Evolutionary conservation across 2,329 filamentous ascomycete genomes (phyloP), one percentile per base, ranked within the genome.

Genomic region (Xylariaceae sp.): DNA sequence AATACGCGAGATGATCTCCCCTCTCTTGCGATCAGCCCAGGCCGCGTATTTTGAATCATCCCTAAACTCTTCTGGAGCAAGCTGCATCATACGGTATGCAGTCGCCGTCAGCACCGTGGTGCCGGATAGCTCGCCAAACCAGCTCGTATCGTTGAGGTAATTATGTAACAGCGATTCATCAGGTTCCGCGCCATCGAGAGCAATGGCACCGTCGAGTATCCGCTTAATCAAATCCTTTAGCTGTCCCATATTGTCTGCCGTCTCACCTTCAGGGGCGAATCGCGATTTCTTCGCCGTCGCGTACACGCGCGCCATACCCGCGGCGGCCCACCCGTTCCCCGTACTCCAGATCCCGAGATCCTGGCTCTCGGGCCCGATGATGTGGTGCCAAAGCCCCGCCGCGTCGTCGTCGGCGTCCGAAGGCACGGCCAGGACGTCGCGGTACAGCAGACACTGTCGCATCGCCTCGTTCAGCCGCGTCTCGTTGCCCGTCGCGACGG

Each of bases 41-140:
- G 50, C 43, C 3, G 64, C 54, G 43, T 71, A 69, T 19, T 37
- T 41, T 1, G 41, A 13, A 2, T 54, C 58, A 26, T 26, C 22
- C 22, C 22, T 11, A 45, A 72, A 73, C 3, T 47, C 47, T 3
- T 43, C 45, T 2, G 68, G 63, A n/a, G 60, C 57, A 15, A 72
- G 44, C 2, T 63, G 53, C n/a, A 66, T 65, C 59, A 74, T 63
- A 3, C 72, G 64, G 49, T 73, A 73, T 11, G 60, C 62, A 2
- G 64, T 64, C 15, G 70, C 64, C 17, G 68, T 58, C 16, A 75
- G 49, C 17, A 74, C 49, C 3, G 68, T 60, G 4, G 71, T 76
- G 11, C 72, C 72, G 9, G 70, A 65, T 4, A 68, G 65, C 51
- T 76, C 72, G 2, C 65, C 68, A 51, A 67, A 72, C 65, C 67